A percentile compares a stretch with the other conserved stretches of the same genome.
Evolutionary conservation across 2,329 filamentous ascomycete genomes (phyloP).

Genomic region (Fusarium guadeloupense): DNA sequence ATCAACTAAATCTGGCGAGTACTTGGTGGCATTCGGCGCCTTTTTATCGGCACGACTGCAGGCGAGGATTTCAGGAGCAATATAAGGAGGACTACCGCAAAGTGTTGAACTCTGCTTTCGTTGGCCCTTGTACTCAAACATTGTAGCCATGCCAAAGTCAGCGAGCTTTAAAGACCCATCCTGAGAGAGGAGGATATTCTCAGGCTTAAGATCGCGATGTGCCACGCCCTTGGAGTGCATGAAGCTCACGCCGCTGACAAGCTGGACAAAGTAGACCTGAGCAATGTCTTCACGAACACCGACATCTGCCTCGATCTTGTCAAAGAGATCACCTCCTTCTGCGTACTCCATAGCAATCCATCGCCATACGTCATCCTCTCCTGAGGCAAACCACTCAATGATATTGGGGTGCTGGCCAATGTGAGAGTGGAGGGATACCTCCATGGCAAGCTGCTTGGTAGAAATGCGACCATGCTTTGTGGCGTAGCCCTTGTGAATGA

Average conservation of each 20-base stretch:
- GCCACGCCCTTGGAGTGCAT: slow-evolving; percentile 97
- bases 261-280: slow-evolving; percentile 94
- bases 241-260: slow-evolving; percentile 89
- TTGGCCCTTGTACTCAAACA: slow-evolving; percentile 89
- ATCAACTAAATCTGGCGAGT: slow-evolving; percentile 83
- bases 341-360: slow-evolving; percentile 99
- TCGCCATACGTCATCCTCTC: slow-evolving; percentile 86
- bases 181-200: slow-evolving; percentile 90
- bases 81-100: slow-evolving; percentile 96
- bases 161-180: slow-evolving; percentile 92
- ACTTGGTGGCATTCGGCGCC: slow-evolving; percentile 64
- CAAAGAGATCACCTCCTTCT: slow-evolving; percentile 94
- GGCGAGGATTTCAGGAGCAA: slow-evolving; percentile 87
- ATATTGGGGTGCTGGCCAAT: slow-evolving; percentile 92
- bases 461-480: slow-evolving; percentile 88
- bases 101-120: slow-evolving; percentile 86
- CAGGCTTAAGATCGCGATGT: slow-evolving; percentile 90
- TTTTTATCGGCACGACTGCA: slow-evolving; percentile 60
- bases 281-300: slow-evolving; percentile 95
- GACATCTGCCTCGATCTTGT: slow-evolving; percentile 98
- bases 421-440: slow-evolving; percentile 88
- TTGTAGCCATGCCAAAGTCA: slow-evolving; percentile 93
- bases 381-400: slow-evolving; percentile 89
- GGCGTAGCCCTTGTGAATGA: slow-evolving; percentile 98
- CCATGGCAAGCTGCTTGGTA: slow-evolving; percentile 88